phyloP scores from a whole-genome alignment of 257 asterid genomes.

The Solanum dulcamara region DNA sequence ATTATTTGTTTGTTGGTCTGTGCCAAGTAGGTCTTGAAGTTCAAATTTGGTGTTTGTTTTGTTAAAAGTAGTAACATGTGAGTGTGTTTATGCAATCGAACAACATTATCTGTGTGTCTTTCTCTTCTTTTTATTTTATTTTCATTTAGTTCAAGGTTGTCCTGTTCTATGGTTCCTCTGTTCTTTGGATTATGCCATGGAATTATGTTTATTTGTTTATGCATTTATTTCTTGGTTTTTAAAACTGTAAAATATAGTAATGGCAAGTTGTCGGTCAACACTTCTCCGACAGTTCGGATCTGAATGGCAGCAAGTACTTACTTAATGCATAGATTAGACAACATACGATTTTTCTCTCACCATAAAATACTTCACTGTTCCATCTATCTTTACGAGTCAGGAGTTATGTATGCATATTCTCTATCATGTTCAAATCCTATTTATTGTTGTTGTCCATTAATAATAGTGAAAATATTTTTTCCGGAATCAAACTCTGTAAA shows the following conservation, averaged over 20 bases:
- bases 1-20: conserved; percentile 1
- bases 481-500: too few species aligned
- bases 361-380: background rate
- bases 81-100: background rate
- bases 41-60: background rate
- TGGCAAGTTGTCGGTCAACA: conserved; percentile 12
- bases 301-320: conserved; percentile 6
- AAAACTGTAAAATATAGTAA: background rate
- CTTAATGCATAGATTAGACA: background rate
- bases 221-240: background rate
- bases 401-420: too few species aligned
- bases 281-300: conserved; percentile 16
- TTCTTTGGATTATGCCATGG: background rate
- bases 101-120: background rate
- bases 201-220: background rate
- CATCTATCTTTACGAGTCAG: background rate
- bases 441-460: too few species aligned
- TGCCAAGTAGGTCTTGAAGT: background rate
- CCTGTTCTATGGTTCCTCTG: background rate
- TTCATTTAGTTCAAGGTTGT: background rate
- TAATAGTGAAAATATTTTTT: too few species aligned
- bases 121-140: background rate
- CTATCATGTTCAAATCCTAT: too few species aligned
- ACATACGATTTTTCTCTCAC: background rate
- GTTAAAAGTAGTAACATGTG: background rate